Percentiles rank a stretch among this genome's conserved stretches.
phyloP scores from a whole-genome alignment of 2,329 filamentous ascomycete species.

The Aspergillus viridinutans region DNA sequence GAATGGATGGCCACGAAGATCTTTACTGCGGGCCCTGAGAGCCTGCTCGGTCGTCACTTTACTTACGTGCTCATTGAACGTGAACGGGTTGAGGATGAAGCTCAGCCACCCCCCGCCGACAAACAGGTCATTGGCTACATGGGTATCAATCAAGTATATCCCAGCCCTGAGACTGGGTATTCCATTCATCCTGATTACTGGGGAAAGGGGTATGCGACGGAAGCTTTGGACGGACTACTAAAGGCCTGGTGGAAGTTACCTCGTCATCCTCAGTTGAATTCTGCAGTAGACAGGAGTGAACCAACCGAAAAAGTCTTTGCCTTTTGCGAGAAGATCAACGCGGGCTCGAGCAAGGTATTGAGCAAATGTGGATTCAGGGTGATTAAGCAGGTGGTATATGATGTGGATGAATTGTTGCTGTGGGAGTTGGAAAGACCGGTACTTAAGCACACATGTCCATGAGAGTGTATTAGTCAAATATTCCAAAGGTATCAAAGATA shows the following conservation, averaged over 20 bases:
- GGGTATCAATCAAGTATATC: constrained; percentile 17
- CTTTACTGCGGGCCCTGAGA: constrained; percentile 14
- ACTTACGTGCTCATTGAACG: constrained; percentile 17
- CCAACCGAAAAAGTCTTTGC: constrained; percentile 17
- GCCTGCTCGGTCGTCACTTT: constrained; percentile 19
- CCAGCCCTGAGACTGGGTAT: constrained; percentile 23
- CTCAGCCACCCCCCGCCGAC: background rate
- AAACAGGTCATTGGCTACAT: constrained; percentile 14
- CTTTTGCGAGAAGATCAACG: constrained; percentile 15
- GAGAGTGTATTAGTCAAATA: too few relatives aligned
- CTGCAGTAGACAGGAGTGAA: background rate
- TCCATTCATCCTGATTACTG: constrained; percentile 20
- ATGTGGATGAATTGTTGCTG: constrained; percentile 3
- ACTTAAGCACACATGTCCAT: background rate
- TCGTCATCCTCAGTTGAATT: background rate
- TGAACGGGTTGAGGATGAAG: background rate
- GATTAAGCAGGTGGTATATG: constrained; percentile 6
- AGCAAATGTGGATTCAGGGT: constrained; percentile 20
- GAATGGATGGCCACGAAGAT: constrained; percentile 22
- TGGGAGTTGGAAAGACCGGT: background rate
- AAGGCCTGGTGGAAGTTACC: constrained; percentile 24
- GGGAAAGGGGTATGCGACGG: constrained; percentile 26
- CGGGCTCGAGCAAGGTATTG: constrained; percentile 16
- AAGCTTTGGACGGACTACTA: constrained; percentile 19
- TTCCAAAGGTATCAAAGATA: background rate